These are phyloP conservation scores for Aspergillus asperescens DNA, from an alignment of 495 filamentous ascomycete species.

Conservation along the genomic window DNA sequence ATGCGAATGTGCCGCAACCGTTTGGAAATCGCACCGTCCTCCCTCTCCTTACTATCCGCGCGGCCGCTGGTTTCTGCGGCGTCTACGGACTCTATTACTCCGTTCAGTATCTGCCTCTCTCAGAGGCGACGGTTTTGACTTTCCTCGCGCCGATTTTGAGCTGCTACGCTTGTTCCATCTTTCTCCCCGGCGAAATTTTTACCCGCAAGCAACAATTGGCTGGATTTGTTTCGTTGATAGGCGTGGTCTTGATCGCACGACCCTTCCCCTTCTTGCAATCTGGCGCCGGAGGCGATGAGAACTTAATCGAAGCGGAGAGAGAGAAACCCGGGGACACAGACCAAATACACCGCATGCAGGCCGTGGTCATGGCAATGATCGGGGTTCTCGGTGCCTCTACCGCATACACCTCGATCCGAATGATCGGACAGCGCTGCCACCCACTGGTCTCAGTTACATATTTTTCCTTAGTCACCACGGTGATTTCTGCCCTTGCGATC, in stretches of 20 bases:
- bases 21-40: constrained; percentile 63
- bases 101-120: constrained; percentile 78
- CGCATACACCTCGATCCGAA: constrained; percentile 75
- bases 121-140: constrained; percentile 89
- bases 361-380: constrained; percentile 67
- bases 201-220: constrained; percentile 72
- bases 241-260: constrained; percentile 80
- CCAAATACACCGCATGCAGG: constrained; percentile 60
- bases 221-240: constrained; percentile 66
- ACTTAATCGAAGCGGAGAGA: constrained; percentile 11
- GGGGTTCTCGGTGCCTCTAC: constrained; percentile 75
- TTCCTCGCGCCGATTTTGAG: constrained; percentile 79
- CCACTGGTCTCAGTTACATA: constrained; percentile 83
- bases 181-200: constrained; percentile 71
- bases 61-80: constrained; percentile 76
- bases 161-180: constrained; percentile 75
- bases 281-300: not conserved
- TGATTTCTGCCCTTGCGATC: constrained; percentile 60
- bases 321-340: constrained; percentile 31
- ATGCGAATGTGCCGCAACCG: constrained; percentile 58
- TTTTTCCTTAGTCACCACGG: constrained; percentile 64
- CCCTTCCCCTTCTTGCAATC: constrained; percentile 47
- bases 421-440: constrained; percentile 80
- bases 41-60: constrained; percentile 61
- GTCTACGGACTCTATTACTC: constrained; percentile 79